Percentiles rank a stretch among this genome's conserved stretches.
Conservation (phyloP, 441 rosid genomes). For the Adansonia gregorii region DNA sequence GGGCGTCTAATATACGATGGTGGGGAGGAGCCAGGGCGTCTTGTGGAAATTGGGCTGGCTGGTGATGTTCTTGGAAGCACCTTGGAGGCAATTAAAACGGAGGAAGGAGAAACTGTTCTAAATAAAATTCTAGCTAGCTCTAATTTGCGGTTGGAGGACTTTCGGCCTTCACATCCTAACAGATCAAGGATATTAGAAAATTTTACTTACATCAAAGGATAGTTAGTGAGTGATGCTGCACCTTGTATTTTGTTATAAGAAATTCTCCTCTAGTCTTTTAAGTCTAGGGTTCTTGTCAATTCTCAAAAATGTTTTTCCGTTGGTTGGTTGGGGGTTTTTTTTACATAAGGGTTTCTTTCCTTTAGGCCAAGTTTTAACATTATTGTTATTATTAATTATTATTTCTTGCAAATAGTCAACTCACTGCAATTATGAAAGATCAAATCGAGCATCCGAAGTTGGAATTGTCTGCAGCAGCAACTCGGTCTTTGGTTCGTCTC, state of each 20-base stretch:
- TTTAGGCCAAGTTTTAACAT: conserved; percentile 1
- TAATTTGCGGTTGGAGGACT: conserved; percentile 71
- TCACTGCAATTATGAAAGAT: background rate
- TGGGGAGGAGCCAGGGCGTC: conserved; percentile 73
- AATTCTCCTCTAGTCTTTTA: too few species aligned
- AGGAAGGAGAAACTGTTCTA: conserved; percentile 64
- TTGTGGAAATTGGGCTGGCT: conserved; percentile 66
- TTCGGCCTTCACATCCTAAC: conserved; percentile 60
- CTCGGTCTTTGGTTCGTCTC: background rate
- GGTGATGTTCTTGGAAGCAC: conserved; percentile 84
- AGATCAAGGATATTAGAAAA: conserved; percentile 29
- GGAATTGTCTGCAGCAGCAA: background rate
- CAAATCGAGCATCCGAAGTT: background rate
- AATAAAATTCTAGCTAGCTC: conserved; percentile 58
- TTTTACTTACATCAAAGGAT: conserved; percentile 58
- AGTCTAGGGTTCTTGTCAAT: too few species aligned
- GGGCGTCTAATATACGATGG: conserved; percentile 61
- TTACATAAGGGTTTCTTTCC: conserved; percentile 28
- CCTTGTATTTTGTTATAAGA: conserved; percentile 39
- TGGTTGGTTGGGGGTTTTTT: too few species aligned
- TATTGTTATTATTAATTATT: background rate
- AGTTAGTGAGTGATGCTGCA: conserved; percentile 37
- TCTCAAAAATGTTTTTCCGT: too few species aligned
- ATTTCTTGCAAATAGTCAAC: conserved; percentile 22
- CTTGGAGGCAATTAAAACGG: conserved; percentile 61